Base-by-base conservation (phyloP, 768 basidiomycete species). In the Boletus eberwhitei region DNA sequence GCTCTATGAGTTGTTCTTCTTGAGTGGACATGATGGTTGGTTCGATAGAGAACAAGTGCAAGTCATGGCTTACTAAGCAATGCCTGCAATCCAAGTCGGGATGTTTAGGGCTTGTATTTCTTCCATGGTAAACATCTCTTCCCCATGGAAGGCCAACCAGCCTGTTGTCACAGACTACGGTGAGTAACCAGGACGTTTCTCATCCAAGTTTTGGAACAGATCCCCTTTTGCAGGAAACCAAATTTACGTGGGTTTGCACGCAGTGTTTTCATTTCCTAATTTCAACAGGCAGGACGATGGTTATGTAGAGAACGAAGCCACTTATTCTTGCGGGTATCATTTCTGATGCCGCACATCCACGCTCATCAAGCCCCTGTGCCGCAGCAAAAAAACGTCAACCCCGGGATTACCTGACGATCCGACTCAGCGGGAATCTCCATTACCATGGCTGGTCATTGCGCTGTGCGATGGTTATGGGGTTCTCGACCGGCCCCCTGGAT, bases 1-100 rank as follows among this genome's bases (percentile, higher is more conserved):
- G 75, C 62, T 90, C 87, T 9, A 89, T 73, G 8, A 90, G 76
- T 49, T 88, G 86, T 55, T 87, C 87, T 59, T 85, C 79, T 57
- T 79, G 78, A 50, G 73, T 72, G 5, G 84, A 75, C 84, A 85
- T 86, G 43, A 51, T 32, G 31, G 8, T 11, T 11, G 31, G 31
- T 32, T 11, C 12, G 31, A 32, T 49, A 40, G 41, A 21, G 35
- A 4, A 39, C n/a, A 24, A n/a, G 9, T 17, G 2, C 0, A 17
- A 13, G 17, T 8, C 2, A 12, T 40, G 36, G 62, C 54, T 64
- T 42, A 61, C 50, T 64, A 64, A 64, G 55, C 59, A 17, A 17
- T 13, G 19, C 17, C 2, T 31, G 9, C 24, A 26, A 26, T 26
- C 1, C 14, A 2, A 19, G 17, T n/a, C 37, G 37, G 24, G 24